phyloP scores from a whole-genome alignment of 179 eudicot genomes.

The Patellifolia procumbens region DNA sequence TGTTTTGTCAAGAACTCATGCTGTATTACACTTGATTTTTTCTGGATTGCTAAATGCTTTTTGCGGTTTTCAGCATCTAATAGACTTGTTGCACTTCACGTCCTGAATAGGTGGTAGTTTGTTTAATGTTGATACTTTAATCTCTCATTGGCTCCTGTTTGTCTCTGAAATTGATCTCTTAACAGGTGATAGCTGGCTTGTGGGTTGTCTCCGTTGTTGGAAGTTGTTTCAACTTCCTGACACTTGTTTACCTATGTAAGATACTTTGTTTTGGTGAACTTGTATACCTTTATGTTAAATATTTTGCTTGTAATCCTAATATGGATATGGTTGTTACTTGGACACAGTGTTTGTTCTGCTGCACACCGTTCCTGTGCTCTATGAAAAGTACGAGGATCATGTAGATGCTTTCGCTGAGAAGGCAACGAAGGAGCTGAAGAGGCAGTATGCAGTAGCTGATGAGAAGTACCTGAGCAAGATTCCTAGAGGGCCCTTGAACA shows the following conservation, averaged over 20 bases:
- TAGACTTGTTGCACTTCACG: not conserved
- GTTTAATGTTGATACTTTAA: not conserved
- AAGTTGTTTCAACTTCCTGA: conserved; percentile 65
- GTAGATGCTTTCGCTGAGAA: conserved; percentile 65
- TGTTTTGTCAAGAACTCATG: too few species aligned
- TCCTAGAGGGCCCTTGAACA: conserved; percentile 40
- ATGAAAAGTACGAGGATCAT: conserved; percentile 72
- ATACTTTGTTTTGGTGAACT: not conserved
- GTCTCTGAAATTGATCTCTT: not conserved
- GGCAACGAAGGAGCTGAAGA: conserved; percentile 52
- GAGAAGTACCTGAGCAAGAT: conserved; percentile 60
- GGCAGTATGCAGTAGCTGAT: conserved; percentile 55
- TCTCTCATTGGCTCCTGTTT: not conserved
- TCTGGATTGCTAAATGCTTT: not conserved
- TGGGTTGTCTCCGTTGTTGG: conserved; percentile 68
- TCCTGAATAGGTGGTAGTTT: too few species aligned
- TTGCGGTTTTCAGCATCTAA: not conserved
- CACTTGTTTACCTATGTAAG: conserved; percentile 71
- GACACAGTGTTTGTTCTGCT: conserved; percentile 58
- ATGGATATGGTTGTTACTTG: not conserved
- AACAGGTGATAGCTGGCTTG: conserved; percentile 58
- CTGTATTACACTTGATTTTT: too few species aligned
- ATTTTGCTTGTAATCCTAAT: conserved; percentile 3
- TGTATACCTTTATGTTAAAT: not conserved
- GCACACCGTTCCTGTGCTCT: conserved; percentile 63